phyloP scores from a whole-genome alignment of 176 grass and related monocot species.

The Cenchrus fungigraminus region DNA sequence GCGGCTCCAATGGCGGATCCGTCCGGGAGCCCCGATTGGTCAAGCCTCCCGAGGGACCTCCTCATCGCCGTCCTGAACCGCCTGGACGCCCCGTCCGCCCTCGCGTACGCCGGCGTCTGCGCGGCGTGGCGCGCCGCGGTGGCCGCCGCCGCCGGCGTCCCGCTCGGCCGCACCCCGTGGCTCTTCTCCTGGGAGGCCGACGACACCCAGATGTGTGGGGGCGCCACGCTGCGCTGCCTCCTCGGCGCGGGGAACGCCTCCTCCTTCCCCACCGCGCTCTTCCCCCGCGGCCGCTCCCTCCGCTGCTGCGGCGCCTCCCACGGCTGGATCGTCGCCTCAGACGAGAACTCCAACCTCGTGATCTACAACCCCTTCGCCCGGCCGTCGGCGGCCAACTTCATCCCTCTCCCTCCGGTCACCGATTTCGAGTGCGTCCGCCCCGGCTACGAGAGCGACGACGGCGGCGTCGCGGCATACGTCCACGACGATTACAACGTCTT shows the following conservation, averaged over 20 bases:
- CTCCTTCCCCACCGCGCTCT: conserved; percentile 38
- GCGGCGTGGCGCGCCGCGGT: background rate
- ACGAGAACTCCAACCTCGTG: background rate
- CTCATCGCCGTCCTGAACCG: background rate
- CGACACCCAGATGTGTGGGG: background rate
- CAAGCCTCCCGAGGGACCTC: background rate
- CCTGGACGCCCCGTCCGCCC: background rate
- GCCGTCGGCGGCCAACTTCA: background rate
- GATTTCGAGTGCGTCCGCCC: too few relatives aligned
- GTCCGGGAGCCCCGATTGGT: background rate
- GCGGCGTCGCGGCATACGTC: too few relatives aligned
- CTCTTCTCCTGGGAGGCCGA: too few relatives aligned
- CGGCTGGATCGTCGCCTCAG: background rate
- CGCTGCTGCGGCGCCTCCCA: conserved; percentile 46
- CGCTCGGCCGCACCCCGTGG: too few relatives aligned
- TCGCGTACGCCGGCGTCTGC: background rate
- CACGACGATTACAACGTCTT: too few relatives aligned
- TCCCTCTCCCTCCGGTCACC: background rate
- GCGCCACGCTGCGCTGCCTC: background rate
- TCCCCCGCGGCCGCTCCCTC: background rate
- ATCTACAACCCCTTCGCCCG: background rate
- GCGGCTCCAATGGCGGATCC: background rate
- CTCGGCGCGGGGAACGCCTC: background rate
- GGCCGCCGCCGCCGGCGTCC: background rate
- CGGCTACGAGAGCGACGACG: too few relatives aligned